Evolutionary conservation across 2,329 filamentous ascomycete genomes (phyloP).

Genomic region (Aspergillus tamarii): DNA sequence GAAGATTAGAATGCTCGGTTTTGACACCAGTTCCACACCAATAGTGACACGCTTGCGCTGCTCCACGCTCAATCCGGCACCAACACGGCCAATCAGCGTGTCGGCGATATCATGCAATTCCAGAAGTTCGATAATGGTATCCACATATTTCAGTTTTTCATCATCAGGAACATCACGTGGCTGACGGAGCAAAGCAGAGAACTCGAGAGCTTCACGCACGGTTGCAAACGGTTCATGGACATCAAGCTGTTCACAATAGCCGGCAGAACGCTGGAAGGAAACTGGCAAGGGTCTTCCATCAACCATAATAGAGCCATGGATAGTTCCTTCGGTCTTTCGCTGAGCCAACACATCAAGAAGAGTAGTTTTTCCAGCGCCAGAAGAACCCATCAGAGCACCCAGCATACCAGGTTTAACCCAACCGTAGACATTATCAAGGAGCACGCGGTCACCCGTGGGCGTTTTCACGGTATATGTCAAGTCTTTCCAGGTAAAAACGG

Average conservation of each 20-base stretch:
- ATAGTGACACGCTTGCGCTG: conserved; percentile 72
- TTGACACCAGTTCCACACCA: conserved; percentile 70
- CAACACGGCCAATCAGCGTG: conserved; percentile 57
- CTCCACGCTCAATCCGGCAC: conserved; percentile 60
- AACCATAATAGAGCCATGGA: conserved; percentile 67
- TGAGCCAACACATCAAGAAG: conserved; percentile 75
- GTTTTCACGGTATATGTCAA: conserved; percentile 71
- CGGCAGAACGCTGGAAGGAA: conserved; percentile 68
- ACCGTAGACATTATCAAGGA: conserved; percentile 70
- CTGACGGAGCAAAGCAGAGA: conserved; percentile 66
- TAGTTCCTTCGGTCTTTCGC: conserved; percentile 66
- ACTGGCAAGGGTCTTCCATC: conserved; percentile 63
- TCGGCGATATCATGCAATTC: conserved; percentile 67
- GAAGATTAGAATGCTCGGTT: conserved; percentile 70
- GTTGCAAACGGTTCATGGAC: conserved; percentile 68
- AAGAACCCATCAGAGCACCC: conserved; percentile 77
- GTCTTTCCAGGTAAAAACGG: conserved; percentile 74
- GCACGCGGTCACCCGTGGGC: conserved; percentile 54
- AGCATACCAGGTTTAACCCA: conserved; percentile 78
- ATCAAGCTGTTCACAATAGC: conserved; percentile 71
- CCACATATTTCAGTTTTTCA: conserved; percentile 67
- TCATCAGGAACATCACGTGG: conserved; percentile 52
- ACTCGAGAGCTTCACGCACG: conserved; percentile 67
- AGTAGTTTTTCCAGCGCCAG: conserved; percentile 75
- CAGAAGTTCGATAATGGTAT: conserved; percentile 65